Conservation (phyloP, 2,329 filamentous ascomycete genomes). For the Aspergillus hortae region DNA sequence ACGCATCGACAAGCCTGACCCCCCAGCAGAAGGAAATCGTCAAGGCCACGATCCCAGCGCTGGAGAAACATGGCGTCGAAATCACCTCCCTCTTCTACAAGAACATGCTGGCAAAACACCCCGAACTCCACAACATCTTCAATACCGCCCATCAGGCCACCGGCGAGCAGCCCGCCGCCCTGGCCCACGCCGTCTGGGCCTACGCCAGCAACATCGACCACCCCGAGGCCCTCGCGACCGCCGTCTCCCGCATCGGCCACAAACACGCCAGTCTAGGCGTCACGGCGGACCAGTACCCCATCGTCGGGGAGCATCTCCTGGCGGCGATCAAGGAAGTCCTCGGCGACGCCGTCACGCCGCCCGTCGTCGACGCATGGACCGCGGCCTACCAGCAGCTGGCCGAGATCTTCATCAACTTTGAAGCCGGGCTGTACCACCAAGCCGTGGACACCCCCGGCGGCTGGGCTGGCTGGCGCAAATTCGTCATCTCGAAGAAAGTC, state of each 20-base stretch:
- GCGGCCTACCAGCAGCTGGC: conserved; percentile 69
- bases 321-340: conserved; percentile 64
- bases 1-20: conserved; percentile 43
- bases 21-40: conserved; percentile 59
- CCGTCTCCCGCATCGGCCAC: conserved; percentile 65
- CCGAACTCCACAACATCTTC: conserved; percentile 65
- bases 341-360: conserved; percentile 61
- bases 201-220: conserved; percentile 69
- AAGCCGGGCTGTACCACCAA: conserved; percentile 56
- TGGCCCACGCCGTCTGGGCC: conserved; percentile 64
- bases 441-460: conserved; percentile 17
- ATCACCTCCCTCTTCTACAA: conserved; percentile 67
- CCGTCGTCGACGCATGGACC: conserved; percentile 62
- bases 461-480: conserved; percentile 64
- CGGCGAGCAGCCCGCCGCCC: conserved; percentile 64
- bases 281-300: conserved; percentile 62
- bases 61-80: conserved; percentile 60
- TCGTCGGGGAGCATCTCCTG: conserved; percentile 65
- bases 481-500: conserved; percentile 60
- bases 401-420: conserved; percentile 63
- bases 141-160: conserved; percentile 65
- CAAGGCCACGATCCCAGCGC: conserved; percentile 63
- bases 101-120: conserved; percentile 59
- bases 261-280: conserved; percentile 69
- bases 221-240: conserved; percentile 54